phyloP scores from a whole-genome alignment of 2,329 filamentous ascomycete species.

The Beauveria rudraprayagi region DNA sequence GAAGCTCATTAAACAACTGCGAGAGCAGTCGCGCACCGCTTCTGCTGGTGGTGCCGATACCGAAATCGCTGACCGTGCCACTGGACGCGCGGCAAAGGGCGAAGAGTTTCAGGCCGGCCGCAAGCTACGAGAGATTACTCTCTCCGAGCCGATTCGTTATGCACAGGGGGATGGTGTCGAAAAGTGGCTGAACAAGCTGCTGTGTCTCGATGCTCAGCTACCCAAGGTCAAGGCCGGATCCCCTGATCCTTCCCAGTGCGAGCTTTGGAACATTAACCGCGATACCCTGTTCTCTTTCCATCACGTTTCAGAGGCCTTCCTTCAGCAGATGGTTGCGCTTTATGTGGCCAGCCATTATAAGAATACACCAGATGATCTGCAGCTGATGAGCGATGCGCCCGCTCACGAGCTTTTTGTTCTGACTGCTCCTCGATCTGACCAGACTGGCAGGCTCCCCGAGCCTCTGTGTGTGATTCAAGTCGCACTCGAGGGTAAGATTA shows the following conservation, averaged over 20 bases:
- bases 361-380: slow-evolving; percentile 95
- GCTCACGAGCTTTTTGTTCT: slow-evolving; percentile 95
- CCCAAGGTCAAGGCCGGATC: slow-evolving; percentile 74
- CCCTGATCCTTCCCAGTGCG: slow-evolving; percentile 84
- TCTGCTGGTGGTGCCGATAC: slow-evolving; percentile 48
- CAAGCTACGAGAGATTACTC: slow-evolving; percentile 81
- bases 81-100: slow-evolving; percentile 62
- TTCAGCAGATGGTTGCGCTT: slow-evolving; percentile 96
- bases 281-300: slow-evolving; percentile 98
- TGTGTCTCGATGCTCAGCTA: slow-evolving; percentile 88
- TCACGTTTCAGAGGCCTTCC: slow-evolving; percentile 89
- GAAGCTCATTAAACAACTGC: slow-evolving; percentile 93
- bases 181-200: slow-evolving; percentile 88
- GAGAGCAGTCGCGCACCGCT: slow-evolving; percentile 75
- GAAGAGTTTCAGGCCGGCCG: slow-evolving; percentile 59
- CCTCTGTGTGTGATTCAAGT: slow-evolving; percentile 93
- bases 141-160: slow-evolving; percentile 92
- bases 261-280: slow-evolving; percentile 88
- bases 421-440: slow-evolving; percentile 74
- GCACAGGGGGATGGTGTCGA: slow-evolving; percentile 85
- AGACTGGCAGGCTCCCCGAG: slow-evolving; percentile 73
- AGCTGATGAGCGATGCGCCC: slow-evolving; percentile 95
- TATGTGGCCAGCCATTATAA: slow-evolving; percentile 98
- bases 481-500: slow-evolving; percentile 89
- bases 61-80: slow-evolving; percentile 68